Base-by-base conservation (phyloP, 2,329 filamentous ascomycete genomes). In the Chaetomium globosum region DNA sequence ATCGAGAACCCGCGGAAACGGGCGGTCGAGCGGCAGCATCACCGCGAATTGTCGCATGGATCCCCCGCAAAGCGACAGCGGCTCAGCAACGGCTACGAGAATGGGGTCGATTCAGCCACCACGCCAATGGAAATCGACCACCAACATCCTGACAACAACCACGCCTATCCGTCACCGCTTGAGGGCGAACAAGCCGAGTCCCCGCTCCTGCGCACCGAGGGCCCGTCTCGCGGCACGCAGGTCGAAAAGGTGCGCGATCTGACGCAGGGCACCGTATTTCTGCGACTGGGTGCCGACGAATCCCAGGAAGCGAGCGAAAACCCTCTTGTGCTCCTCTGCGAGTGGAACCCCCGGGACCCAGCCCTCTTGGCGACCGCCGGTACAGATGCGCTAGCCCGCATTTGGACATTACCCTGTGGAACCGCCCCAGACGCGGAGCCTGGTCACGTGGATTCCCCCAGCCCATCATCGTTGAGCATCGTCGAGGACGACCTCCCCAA, bases 361-460 rank as follows among this genome's bases (percentile, higher is more conserved):
- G 85, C 83, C 66, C 80, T 87, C 78, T 81, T 89, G 81, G 87
- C 86, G 77, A 86, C 85, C 81, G 86, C 85, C 80, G 87, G 87
- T 73, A 88, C 85, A 76, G 87, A 89, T 81, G 85, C 86, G 78
- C 85, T 89, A 85, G 87, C 86, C 81, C 86, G 86, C 70, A 82
- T 89, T 78, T 89, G 87, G 86, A 87, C 84, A 68, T 77, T 89
- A 71, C 82, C 83, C 75, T 83, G 82, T 82, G 80, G 80, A 74
- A 77, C 81, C 72, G 78, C 79, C 71, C 73, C 80, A 67, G 77
- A 78, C 62, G 78, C 81, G 77, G 77, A 77, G 76, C 75, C 77
- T 67, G 74, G 75, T 80, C 80, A 82, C 80, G 80, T 82, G 79
- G 77, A 77, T 49, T 73, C 72, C 31, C 67, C 67, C 76, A 76